Evolutionary conservation across 2,329 filamentous ascomycete genomes (phyloP).

Genomic region (Colletotrichum sojae): DNA sequence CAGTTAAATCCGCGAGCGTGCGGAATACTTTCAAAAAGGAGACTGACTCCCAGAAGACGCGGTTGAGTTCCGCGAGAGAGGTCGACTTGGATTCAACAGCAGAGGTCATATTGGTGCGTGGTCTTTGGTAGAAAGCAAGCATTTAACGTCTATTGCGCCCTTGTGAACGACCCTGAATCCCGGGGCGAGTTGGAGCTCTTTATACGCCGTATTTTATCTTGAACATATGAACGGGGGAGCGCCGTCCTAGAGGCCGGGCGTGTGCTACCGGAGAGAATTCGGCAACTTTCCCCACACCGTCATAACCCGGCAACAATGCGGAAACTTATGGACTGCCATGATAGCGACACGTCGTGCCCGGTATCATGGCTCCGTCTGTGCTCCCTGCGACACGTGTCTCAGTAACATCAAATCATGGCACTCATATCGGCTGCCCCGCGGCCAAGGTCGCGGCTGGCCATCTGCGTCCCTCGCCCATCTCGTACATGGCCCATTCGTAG

Average conservation of each 20-base stretch:
- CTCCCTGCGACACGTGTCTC: too few species aligned
- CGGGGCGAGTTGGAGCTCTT: not conserved
- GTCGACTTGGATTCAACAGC: not conserved
- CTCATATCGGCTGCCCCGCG: constrained; percentile 36
- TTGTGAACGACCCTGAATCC: not conserved
- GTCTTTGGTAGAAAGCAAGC: not conserved
- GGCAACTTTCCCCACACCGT: constrained; percentile 28
- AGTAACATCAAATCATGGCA: constrained; percentile 6
- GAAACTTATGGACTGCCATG: not conserved
- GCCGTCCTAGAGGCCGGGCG: not conserved
- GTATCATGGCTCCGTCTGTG: too few species aligned
- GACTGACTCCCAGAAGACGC: constrained; percentile 39
- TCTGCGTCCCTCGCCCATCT: constrained; percentile 58
- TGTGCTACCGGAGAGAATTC: constrained; percentile 29
- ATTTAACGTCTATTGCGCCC: constrained; percentile 2
- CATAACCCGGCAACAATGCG: not conserved
- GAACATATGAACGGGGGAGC: not conserved
- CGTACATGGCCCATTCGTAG: constrained; percentile 88
- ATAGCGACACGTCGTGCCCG: too few species aligned
- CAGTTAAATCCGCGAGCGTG: not conserved
- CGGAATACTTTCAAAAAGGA: too few species aligned
- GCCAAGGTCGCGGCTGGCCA: constrained; percentile 30
- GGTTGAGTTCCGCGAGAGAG: constrained; percentile 38
- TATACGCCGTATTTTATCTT: not conserved
- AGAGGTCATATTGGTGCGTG: constrained; percentile 13